Evolutionary conservation across 805 yeast species (phyloP).

Genomic region (Nakazawaea holstii): DNA sequence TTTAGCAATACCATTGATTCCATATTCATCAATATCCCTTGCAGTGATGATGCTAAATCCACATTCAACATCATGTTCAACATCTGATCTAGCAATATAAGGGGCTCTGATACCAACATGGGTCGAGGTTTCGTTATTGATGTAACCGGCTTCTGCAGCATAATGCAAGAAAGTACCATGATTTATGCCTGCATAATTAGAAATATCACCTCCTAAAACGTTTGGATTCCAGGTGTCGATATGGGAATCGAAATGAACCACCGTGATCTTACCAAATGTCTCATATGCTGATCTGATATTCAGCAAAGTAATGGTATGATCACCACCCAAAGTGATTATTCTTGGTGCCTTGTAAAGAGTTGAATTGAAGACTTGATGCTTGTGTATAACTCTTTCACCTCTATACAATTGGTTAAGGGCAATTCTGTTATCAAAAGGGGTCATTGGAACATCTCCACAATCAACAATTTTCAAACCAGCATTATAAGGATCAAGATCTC

Average conservation of each 20-base stretch:
- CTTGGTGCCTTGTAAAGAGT: conserved; percentile 26
- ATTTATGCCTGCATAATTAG: conserved; percentile 52
- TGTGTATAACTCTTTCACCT: conserved; percentile 43
- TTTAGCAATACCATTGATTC: conserved; percentile 31
- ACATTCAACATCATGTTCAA: conserved; percentile 43
- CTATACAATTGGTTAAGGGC: conserved; percentile 53
- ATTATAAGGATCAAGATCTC: conserved; percentile 37
- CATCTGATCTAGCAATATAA: conserved; percentile 29
- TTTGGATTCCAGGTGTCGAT: conserved; percentile 68
- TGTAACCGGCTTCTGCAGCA: conserved; percentile 63
- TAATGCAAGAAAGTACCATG: conserved; percentile 70
- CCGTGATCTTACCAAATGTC: conserved; percentile 39
- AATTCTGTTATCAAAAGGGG: conserved; percentile 53
- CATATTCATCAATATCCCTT: conserved; percentile 38
- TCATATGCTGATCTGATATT: conserved; percentile 47
- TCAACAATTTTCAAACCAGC: conserved; percentile 37
- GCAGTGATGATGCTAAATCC: conserved; percentile 43
- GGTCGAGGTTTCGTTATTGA: conserved; percentile 39
- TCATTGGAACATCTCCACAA: conserved; percentile 58
- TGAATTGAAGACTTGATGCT: conserved; percentile 23
- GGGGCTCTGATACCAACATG: conserved; percentile 70
- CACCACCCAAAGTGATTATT: conserved; percentile 55
- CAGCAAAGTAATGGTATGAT: conserved; percentile 52
- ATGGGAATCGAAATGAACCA: conserved; percentile 64
- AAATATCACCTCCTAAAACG: conserved; percentile 56